phyloP scores from a whole-genome alignment of 306 rosid genomes.

The Casuarina cunninghamiana region DNA sequence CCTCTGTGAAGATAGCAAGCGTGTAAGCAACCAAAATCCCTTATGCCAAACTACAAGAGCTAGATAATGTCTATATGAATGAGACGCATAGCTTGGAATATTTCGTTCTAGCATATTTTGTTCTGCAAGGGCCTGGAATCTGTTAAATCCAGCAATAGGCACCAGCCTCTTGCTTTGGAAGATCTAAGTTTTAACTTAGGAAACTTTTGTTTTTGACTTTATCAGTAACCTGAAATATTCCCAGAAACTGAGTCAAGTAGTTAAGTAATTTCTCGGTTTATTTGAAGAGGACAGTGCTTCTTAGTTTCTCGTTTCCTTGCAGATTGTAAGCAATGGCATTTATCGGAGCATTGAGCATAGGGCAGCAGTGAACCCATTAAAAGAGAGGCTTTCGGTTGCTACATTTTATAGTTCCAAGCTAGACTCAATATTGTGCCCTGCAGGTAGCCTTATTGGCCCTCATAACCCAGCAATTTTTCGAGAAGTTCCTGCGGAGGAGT shows the following conservation, averaged over 20 bases:
- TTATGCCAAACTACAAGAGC: background rate
- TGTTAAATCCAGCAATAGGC: background rate
- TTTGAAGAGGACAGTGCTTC: background rate
- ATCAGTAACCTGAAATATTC: background rate
- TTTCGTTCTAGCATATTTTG: background rate
- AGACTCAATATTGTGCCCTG: slow-evolving; percentile 27
- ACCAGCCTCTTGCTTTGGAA: background rate
- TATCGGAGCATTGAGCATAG: slow-evolving; percentile 30
- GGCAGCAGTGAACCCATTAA: slow-evolving; percentile 13
- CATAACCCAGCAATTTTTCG: slow-evolving; percentile 18
- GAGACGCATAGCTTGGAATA: background rate
- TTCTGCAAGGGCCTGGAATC: background rate
- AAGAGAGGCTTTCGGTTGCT: slow-evolving; percentile 30
- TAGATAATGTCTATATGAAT: background rate
- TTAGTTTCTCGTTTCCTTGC: background rate
- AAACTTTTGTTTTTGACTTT: background rate
- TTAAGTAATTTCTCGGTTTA: background rate
- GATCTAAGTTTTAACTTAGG: background rate
- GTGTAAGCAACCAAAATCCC: background rate
- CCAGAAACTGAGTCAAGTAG: background rate
- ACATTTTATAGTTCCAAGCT: slow-evolving; percentile 26
- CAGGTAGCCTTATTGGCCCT: slow-evolving; percentile 22
- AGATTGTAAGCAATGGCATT: slow-evolving; percentile 28
- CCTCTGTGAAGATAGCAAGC: background rate
- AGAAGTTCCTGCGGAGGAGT: slow-evolving; percentile 13